These are phyloP conservation scores for Leccinum pellstonianum DNA, from an alignment of 768 basidiomycete genomes.

Conservation along the genomic window DNA sequence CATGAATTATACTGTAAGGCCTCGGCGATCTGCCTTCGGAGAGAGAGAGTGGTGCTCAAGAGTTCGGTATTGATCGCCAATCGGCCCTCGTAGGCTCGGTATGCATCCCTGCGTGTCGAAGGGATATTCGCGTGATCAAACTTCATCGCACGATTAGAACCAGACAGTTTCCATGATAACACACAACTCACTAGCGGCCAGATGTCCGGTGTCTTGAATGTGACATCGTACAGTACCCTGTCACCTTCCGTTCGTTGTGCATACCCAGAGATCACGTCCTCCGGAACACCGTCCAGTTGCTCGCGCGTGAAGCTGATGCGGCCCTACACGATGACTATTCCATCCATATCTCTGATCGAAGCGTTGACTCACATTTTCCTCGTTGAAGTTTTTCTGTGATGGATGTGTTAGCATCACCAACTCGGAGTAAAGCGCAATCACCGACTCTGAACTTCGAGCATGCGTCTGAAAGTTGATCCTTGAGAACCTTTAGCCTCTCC, in stretches of 20 bases:
- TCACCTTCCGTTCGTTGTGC: slow-evolving; percentile 57
- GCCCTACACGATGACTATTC: slow-evolving; percentile 40
- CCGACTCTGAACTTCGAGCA: slow-evolving; percentile 79
- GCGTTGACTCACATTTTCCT: slow-evolving; percentile 61
- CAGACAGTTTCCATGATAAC: neutral
- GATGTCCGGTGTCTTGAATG: slow-evolving; percentile 82
- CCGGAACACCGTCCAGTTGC: slow-evolving; percentile 80
- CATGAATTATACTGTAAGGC: slow-evolving; percentile 73
- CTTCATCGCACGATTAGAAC: slow-evolving; percentile 35
- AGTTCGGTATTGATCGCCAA: slow-evolving; percentile 66
- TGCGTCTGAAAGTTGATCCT: slow-evolving; percentile 74
- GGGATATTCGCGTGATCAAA: slow-evolving; percentile 75
- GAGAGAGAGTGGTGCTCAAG: slow-evolving; percentile 62
- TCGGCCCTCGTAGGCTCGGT: slow-evolving; percentile 63
- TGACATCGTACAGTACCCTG: slow-evolving; percentile 64
- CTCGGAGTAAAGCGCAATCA: slow-evolving; percentile 4
- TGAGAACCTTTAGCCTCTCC: slow-evolving; percentile 52
- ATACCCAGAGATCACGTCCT: slow-evolving; percentile 75
- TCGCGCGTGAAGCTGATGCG: slow-evolving; percentile 62
- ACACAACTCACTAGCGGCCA: slow-evolving; percentile 60
- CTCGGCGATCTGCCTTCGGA: slow-evolving; percentile 66
- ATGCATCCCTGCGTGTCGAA: slow-evolving; percentile 62
- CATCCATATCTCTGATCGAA: neutral
- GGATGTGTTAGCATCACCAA: neutral
- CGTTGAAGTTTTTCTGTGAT: slow-evolving; percentile 77